Conservation (phyloP, 225 moss, liverwort and hornwort species). For the Antitrichia curtipendula region DNA sequence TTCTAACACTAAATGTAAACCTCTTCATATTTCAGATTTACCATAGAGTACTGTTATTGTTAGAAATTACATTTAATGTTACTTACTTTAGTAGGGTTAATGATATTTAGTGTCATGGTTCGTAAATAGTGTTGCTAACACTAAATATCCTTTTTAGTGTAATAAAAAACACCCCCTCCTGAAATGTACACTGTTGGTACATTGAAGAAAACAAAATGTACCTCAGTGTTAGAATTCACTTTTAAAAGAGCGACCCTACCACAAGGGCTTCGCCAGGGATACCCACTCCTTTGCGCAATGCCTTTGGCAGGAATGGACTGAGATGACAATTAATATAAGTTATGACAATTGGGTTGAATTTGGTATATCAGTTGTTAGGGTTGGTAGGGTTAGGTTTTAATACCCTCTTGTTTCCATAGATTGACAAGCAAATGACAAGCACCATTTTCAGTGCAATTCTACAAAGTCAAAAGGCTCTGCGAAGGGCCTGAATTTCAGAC, state of each 20-base stretch:
- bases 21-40: too few relatives aligned
- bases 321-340: not conserved
- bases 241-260: too few relatives aligned
- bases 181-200: accelerated
- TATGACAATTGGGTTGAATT: not conserved
- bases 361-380: not conserved
- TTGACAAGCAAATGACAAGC: not conserved
- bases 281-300: not conserved
- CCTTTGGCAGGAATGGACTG: not conserved
- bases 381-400: not conserved
- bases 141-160: too few relatives aligned
- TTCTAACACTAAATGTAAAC: too few relatives aligned
- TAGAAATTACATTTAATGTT: too few relatives aligned
- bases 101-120: too few relatives aligned
- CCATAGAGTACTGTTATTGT: too few relatives aligned
- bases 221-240: accelerated
- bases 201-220: not conserved
- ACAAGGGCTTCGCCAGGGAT: not conserved
- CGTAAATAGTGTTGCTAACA: too few relatives aligned
- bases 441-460: not conserved
- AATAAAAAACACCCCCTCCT: too few relatives aligned
- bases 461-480: not conserved
- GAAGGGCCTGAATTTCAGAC: not conserved
- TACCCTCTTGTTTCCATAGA: not conserved
- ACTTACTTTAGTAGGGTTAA: too few relatives aligned